Conservation (phyloP, 257 asterid genomes). For the Ehretia macrophylla region DNA sequence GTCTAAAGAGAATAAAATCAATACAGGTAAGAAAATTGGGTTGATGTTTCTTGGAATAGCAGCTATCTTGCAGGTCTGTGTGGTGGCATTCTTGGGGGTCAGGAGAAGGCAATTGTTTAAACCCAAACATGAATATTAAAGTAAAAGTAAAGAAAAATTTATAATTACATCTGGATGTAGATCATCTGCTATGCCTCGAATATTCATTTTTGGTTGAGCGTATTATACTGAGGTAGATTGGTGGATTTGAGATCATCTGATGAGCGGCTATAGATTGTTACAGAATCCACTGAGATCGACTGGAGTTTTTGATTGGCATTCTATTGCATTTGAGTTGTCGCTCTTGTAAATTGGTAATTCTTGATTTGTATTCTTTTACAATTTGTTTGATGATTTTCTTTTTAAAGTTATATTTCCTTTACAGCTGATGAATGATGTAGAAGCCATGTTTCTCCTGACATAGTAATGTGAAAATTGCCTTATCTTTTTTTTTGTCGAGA, state of each 20-base stretch:
- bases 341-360: constrained; percentile 75
- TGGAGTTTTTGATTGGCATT: too few species aligned
- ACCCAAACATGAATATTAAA: constrained; percentile 17
- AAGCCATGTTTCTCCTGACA: not conserved
- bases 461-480: constrained; percentile 8
- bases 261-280: too few species aligned
- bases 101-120: constrained; percentile 31
- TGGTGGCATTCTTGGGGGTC: constrained; percentile 32
- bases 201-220: not conserved
- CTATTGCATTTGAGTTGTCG: too few species aligned
- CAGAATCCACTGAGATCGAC: not conserved
- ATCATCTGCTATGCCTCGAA: too few species aligned
- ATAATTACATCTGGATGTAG: constrained; percentile 5
- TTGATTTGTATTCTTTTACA: constrained; percentile 28
- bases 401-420: constrained; percentile 3
- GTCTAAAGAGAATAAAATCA: constrained; percentile 12
- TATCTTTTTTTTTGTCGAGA: too few species aligned
- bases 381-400: constrained; percentile 10
- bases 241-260: constrained; percentile 1
- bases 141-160: not conserved
- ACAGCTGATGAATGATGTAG: constrained; percentile 9
- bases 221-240: too few species aligned
- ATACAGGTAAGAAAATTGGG: constrained; percentile 40
- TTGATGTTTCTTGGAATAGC: constrained; percentile 31
- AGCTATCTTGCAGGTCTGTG: constrained; percentile 34